These are phyloP conservation scores for Fremontodendron californicum DNA, from an alignment of 345 rosid genomes.

Conservation along the genomic window DNA sequence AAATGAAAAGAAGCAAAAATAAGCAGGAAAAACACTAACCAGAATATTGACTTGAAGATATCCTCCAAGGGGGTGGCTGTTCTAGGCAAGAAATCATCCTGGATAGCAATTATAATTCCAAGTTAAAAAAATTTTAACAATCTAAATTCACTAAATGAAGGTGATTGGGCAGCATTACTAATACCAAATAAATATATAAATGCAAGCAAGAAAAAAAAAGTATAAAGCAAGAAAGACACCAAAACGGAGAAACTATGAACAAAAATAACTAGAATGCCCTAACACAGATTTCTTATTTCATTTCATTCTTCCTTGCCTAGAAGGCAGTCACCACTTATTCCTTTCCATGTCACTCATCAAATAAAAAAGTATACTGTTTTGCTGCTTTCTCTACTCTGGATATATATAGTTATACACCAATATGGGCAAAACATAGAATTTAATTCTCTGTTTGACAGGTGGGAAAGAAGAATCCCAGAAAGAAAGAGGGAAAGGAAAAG, in stretches of 20 bases:
- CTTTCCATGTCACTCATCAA: background rate
- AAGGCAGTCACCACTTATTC: background rate
- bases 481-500: background rate
- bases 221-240: background rate
- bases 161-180: background rate
- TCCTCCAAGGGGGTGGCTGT: constrained; percentile 92
- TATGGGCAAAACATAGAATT: background rate
- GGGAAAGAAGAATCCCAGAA: background rate
- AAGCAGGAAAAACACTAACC: constrained; percentile 42
- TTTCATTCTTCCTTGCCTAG: background rate
- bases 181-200: background rate
- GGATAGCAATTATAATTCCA: constrained; percentile 5
- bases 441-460: background rate
- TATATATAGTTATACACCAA: background rate
- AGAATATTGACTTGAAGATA: constrained; percentile 79
- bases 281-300: background rate
- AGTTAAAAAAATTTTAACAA: background rate
- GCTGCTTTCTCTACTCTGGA: background rate
- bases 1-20: background rate
- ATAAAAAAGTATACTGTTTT: background rate
- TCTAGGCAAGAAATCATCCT: constrained; percentile 98
- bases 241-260: background rate
- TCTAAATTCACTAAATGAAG: background rate
- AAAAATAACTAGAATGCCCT: background rate
- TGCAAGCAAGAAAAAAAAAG: background rate